A percentile compares a stretch with the other conserved stretches of the same genome.
phyloP scores from a whole-genome alignment of 1,284 basidiomycete genomes.

The Bothia castanella region DNA sequence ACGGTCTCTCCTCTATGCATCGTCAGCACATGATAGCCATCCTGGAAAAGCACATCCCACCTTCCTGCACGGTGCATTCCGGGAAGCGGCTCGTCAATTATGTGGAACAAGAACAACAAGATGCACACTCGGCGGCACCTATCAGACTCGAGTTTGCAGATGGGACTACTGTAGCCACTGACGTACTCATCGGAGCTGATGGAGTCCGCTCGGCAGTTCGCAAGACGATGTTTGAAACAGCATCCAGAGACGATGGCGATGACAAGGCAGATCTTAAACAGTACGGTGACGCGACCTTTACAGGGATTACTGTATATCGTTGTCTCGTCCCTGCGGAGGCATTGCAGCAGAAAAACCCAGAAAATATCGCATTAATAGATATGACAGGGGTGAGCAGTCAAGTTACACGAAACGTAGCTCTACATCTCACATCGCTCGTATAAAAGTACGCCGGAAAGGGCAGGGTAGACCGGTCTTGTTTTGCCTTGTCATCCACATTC shows the following conservation, averaged over 20 bases:
- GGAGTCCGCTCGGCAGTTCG: conserved; percentile 23
- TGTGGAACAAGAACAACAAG: conserved; percentile 2
- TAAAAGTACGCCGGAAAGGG: conserved; percentile 16
- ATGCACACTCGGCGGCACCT: not conserved
- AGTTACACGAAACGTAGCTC: not conserved
- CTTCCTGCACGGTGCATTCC: conserved; percentile 20
- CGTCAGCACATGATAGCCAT: conserved; percentile 24
- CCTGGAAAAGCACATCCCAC: conserved; percentile 21
- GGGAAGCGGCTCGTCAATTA: conserved; percentile 23
- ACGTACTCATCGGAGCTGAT: conserved; percentile 14
- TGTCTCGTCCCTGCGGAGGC: conserved; percentile 18
- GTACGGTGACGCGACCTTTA: conserved; percentile 19
- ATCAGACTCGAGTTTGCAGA: conserved; percentile 20
- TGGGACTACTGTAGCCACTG: conserved; percentile 17
- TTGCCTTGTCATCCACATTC: not conserved
- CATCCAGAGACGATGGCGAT: not conserved
- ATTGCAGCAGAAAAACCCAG: conserved; percentile 8
- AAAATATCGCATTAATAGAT: conserved; percentile 1
- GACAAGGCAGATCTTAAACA: conserved; percentile 9
- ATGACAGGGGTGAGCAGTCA: conserved; percentile 12
- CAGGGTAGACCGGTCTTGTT: conserved; percentile 3
- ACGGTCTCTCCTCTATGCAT: conserved; percentile 15
- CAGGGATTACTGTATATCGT: conserved; percentile 21
- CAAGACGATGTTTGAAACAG: conserved; percentile 18
- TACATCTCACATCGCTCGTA: not conserved